A percentile compares a stretch with the other conserved stretches of the same genome.
These are phyloP conservation scores for Alternaria incomplexa DNA, from an alignment of 2,329 filamentous ascomycete genomes.

Conservation along the genomic window DNA sequence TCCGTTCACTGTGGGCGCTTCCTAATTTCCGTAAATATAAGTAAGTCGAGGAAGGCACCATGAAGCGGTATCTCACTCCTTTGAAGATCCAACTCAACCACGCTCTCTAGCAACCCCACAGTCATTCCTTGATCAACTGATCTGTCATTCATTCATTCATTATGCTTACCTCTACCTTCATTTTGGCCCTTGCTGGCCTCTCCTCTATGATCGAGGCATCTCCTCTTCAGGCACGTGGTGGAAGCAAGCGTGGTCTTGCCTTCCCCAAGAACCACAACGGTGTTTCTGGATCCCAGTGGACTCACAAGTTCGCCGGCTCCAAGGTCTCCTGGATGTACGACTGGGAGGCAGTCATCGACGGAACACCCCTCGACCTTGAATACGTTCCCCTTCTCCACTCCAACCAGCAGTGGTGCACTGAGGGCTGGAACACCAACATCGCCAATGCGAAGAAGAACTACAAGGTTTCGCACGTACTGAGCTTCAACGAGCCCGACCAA, in stretches of 20 bases:
- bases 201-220: conserved; percentile 34
- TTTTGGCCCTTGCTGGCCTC: conserved; percentile 40
- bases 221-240: conserved; percentile 29
- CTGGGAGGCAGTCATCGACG: conserved; percentile 61
- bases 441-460: conserved; percentile 35
- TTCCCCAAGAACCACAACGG: conserved; percentile 36
- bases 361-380: conserved; percentile 55
- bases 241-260: conserved; percentile 40
- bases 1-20: conserved; percentile 8
- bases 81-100: conserved; percentile 2
- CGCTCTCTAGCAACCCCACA: conserved; percentile 20
- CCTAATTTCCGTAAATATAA: conserved; percentile 20
- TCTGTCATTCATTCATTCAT: conserved; percentile 15
- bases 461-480: conserved; percentile 41
- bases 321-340: conserved; percentile 70
- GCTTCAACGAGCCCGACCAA: conserved; percentile 50
- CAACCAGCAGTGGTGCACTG: conserved; percentile 33
- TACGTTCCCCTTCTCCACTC: conserved; percentile 65
- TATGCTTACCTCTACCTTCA: conserved; percentile 30
- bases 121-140: conserved; percentile 16
- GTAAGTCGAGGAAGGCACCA: not conserved
- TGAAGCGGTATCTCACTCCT: not conserved
- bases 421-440: conserved; percentile 36
- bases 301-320: conserved; percentile 24
- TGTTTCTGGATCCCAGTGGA: conserved; percentile 28